phyloP scores from a whole-genome alignment of 805 yeast species.

The Ogataea pignaliae region DNA sequence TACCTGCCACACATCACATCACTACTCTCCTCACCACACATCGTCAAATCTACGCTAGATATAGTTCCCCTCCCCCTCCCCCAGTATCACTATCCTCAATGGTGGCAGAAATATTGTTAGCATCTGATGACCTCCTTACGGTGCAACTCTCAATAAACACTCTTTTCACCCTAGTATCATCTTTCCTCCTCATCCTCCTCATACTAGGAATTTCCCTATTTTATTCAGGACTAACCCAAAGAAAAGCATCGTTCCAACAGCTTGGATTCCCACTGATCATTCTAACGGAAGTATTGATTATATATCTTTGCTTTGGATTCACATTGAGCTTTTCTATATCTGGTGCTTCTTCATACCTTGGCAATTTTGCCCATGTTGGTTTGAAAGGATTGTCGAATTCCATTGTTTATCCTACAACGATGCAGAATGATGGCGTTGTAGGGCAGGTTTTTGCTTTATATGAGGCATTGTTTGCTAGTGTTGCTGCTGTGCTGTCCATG shows the following conservation, averaged over 20 bases:
- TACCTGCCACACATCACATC: no score
- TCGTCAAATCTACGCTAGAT: no score
- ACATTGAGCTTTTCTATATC: constrained; percentile 76
- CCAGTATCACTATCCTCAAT: no score
- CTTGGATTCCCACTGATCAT: constrained; percentile 71
- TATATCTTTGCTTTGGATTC: constrained; percentile 94
- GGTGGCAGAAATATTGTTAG: no score
- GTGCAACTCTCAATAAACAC: constrained; percentile 7
- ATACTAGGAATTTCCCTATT: constrained; percentile 84
- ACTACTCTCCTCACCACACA: no score
- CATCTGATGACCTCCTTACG: neutral
- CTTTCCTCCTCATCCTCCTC: constrained; percentile 69
- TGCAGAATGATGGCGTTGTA: constrained; percentile 29
- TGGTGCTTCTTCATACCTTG: constrained; percentile 60
- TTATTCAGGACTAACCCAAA: constrained; percentile 78
- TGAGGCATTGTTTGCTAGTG: constrained; percentile 81
- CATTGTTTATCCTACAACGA: constrained; percentile 10
- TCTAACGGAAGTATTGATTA: constrained; percentile 61
- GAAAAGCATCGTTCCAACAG: constrained; percentile 75
- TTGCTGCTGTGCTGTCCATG: constrained; percentile 76
- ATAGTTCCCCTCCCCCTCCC: no score
- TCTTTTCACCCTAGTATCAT: constrained; percentile 44
- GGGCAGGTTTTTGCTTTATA: constrained; percentile 71
- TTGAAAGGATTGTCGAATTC: constrained; percentile 45
- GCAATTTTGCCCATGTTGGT: constrained; percentile 73